Percentiles rank a stretch among this genome's conserved stretches.
phyloP scores from a whole-genome alignment of 441 rosid species.

The Melastoma candidum region DNA sequence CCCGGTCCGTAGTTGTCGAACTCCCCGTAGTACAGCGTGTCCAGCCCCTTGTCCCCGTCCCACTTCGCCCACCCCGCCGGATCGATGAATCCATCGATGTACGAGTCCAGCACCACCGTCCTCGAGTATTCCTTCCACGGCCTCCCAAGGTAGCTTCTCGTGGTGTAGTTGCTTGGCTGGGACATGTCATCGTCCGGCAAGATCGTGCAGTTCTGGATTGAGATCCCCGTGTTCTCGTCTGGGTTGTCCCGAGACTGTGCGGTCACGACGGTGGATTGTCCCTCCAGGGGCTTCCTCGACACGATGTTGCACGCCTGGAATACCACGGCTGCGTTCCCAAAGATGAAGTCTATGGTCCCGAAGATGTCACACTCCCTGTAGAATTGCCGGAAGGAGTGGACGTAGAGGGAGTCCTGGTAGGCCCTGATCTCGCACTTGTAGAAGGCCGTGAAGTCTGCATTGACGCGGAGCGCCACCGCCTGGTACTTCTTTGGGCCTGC shows the following conservation, averaged over 20 bases:
- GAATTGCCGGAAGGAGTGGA: constrained; percentile 77
- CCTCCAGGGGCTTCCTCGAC: constrained; percentile 52
- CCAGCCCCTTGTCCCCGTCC: constrained; percentile 35
- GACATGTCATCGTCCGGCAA: no score
- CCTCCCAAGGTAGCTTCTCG: constrained; percentile 64
- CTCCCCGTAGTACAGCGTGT: constrained; percentile 69
- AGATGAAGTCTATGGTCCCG: constrained; percentile 49
- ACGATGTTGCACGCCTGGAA: constrained; percentile 63
- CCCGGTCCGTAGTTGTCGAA: constrained; percentile 40
- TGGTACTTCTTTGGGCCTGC: constrained; percentile 75
- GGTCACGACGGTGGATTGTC: constrained; percentile 63
- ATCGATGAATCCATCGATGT: constrained; percentile 51
- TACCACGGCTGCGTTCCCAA: constrained; percentile 4
- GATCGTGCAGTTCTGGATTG: constrained; percentile 74
- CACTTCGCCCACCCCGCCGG: constrained; percentile 59
- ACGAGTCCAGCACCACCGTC: constrained; percentile 60
- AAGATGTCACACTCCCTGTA: constrained; percentile 67
- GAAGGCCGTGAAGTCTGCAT: constrained; percentile 63
- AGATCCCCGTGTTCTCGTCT: constrained; percentile 73
- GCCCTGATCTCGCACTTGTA: constrained; percentile 48
- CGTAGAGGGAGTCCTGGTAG: constrained; percentile 65
- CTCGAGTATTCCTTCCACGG: constrained; percentile 54
- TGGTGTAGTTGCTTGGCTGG: constrained; percentile 7
- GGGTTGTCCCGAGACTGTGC: constrained; percentile 65
- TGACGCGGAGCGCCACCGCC: constrained; percentile 69